phyloP scores from a whole-genome alignment of 352 stramenopile genomes.

The Pythium periplocum region DNA sequence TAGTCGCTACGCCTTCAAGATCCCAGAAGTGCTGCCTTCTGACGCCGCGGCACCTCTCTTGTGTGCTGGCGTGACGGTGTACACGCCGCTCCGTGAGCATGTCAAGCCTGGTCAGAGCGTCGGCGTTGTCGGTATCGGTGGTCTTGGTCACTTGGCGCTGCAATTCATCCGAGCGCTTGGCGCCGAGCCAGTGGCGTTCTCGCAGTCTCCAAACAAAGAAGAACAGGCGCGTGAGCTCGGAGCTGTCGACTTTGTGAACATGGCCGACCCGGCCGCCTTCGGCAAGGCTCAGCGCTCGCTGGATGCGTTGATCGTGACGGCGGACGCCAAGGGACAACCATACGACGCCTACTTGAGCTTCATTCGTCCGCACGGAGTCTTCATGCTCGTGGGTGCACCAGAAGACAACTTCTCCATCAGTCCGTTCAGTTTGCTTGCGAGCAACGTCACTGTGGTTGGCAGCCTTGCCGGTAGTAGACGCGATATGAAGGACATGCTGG shows the following conservation, averaged over 20 bases:
- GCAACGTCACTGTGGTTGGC: too few species aligned
- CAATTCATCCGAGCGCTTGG: slow-evolving; percentile 48
- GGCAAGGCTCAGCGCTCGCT: slow-evolving; percentile 27
- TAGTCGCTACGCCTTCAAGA: slow-evolving; percentile 12
- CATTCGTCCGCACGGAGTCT: not conserved
- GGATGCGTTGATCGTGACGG: slow-evolving; percentile 74
- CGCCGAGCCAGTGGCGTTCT: slow-evolving; percentile 37
- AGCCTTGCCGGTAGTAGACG: not conserved
- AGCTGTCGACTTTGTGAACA: slow-evolving; percentile 8
- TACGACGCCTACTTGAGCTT: slow-evolving; percentile 36
- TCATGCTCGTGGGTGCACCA: slow-evolving; percentile 1
- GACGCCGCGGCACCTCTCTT: too few species aligned
- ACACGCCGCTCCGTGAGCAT: slow-evolving; percentile 35
- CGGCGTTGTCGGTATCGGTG: too few species aligned
- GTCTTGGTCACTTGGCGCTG: slow-evolving; percentile 8
- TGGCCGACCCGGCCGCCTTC: slow-evolving; percentile 14
- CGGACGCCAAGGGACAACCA: slow-evolving; percentile 40
- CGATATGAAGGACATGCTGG: slow-evolving; percentile 60
- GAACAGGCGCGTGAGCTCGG: not conserved
- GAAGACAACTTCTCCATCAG: not conserved
- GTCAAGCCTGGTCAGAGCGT: slow-evolving; percentile 6
- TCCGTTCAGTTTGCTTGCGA: slow-evolving; percentile 2
- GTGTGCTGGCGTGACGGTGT: slow-evolving; percentile 12
- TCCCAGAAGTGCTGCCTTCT: slow-evolving; percentile 5
- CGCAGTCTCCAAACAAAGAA: slow-evolving; percentile 16